phyloP scores from a whole-genome alignment of 768 basidiomycete genomes.

The Phylloporus sp. region DNA sequence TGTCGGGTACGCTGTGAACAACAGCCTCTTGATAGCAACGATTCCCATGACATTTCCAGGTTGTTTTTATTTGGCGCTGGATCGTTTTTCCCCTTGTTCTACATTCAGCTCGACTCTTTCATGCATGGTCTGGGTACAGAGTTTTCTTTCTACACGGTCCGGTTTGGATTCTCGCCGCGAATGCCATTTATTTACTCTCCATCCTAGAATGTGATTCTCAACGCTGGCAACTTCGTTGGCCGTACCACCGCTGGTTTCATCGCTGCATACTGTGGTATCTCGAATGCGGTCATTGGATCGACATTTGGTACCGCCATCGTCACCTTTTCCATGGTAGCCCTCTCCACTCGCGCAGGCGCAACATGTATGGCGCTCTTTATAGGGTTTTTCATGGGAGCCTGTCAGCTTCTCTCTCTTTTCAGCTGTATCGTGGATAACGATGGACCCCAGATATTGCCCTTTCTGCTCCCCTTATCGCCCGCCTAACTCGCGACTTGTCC shows the following conservation, averaged over 20 bases:
- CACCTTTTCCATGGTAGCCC: conserved; percentile 40
- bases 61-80: conserved; percentile 21
- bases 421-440: neutral
- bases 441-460: conserved; percentile 33
- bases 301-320: conserved; percentile 33
- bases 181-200: neutral
- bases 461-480: conserved; percentile 40
- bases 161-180: conserved; percentile 3
- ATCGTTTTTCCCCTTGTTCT: conserved; percentile 36
- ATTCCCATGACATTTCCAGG: conserved; percentile 5
- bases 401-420: conserved; percentile 21
- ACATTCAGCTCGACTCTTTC: conserved; percentile 52
- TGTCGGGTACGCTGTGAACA: conserved; percentile 15
- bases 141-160: conserved; percentile 54
- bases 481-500: conserved; percentile 37
- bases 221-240: conserved; percentile 34
- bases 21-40: neutral
- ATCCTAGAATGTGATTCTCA: conserved; percentile 35
- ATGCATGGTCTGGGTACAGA: conserved; percentile 39
- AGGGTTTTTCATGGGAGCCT: conserved; percentile 47
- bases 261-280: conserved; percentile 38
- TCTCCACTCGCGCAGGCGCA: conserved; percentile 35
- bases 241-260: conserved; percentile 35
- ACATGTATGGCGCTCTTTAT: conserved; percentile 38
- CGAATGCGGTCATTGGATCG: conserved; percentile 38